Conservation (phyloP, 2,329 filamentous ascomycete species). For the Pseudogymnoascus sp. region DNA sequence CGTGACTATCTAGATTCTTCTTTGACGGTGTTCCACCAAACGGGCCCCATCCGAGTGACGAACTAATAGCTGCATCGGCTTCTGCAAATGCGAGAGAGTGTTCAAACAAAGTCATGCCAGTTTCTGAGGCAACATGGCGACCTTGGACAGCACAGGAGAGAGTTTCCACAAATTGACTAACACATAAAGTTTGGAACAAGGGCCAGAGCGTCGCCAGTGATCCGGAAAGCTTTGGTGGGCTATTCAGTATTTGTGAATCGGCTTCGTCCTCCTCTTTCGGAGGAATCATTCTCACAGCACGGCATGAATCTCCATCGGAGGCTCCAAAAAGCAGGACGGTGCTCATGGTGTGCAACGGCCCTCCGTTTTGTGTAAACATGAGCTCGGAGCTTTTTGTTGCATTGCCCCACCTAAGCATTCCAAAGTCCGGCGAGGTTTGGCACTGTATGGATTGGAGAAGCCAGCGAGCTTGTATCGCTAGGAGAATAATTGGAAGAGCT, state of each 20-base stretch:
- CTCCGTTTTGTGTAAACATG: conserved; percentile 63
- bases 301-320: conserved; percentile 66
- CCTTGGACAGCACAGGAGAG: conserved; percentile 83
- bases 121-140: conserved; percentile 70
- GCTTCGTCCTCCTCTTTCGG: conserved; percentile 38
- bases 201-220: conserved; percentile 74
- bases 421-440: conserved; percentile 72
- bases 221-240: conserved; percentile 38
- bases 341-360: conserved; percentile 64
- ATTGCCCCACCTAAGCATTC: conserved; percentile 62
- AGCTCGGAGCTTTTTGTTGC: conserved; percentile 56
- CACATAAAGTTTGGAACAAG: conserved; percentile 59
- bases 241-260: conserved; percentile 22
- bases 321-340: conserved; percentile 67
- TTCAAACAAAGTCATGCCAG: conserved; percentile 93
- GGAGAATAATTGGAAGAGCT: conserved; percentile 61
- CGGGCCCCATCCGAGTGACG: conserved; percentile 66
- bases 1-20: background rate
- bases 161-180: conserved; percentile 83
- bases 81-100: conserved; percentile 94
- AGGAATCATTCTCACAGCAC: conserved; percentile 65
- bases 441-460: conserved; percentile 84
- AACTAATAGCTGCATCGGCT: conserved; percentile 79
- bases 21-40: conserved; percentile 27
- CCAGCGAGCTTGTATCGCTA: conserved; percentile 59